Percentiles rank a stretch among this genome's conserved stretches.
Evolutionary conservation across 2,329 filamentous ascomycete species (phyloP).

Genomic region (Colletotrichum theobromicola): DNA sequence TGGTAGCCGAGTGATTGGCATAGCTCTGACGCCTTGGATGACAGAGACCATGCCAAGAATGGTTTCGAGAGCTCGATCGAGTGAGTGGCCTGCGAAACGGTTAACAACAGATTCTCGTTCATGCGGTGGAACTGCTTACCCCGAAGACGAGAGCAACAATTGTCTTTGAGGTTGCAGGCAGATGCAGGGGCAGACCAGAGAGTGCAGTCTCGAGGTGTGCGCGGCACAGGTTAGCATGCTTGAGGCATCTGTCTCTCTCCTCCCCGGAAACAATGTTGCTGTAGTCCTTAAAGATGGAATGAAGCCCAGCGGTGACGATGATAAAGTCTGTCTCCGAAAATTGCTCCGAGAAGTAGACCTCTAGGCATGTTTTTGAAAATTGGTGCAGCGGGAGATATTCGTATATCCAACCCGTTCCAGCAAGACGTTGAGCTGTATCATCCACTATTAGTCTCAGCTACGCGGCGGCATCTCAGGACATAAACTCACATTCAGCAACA

Average conservation of each 20-base stretch:
- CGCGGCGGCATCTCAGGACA: background rate
- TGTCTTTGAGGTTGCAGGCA: constrained; percentile 31
- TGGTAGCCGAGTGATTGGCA: constrained; percentile 37
- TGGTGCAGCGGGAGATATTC: constrained; percentile 32
- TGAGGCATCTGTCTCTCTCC: constrained; percentile 26
- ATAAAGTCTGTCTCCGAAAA: constrained; percentile 36
- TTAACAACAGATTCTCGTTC: too few species aligned
- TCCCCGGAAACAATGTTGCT: background rate
- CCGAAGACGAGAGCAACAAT: constrained; percentile 25
- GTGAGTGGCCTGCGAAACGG: constrained; percentile 27
- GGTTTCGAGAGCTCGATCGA: constrained; percentile 37
- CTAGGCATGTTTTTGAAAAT: constrained; percentile 36
- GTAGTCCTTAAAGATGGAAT: constrained; percentile 12
- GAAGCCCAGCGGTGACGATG: constrained; percentile 34
- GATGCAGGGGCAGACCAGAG: constrained; percentile 33
- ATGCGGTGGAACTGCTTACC: constrained; percentile 20
- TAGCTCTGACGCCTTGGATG: constrained; percentile 34
- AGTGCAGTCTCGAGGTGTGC: constrained; percentile 35
- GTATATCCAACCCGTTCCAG: constrained; percentile 29
- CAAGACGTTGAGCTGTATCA: background rate
- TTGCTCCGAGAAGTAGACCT: constrained; percentile 37
- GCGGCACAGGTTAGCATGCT: constrained; percentile 28
- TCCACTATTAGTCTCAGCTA: too few species aligned
- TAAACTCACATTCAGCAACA: background rate
- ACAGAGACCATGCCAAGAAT: constrained; percentile 33